Evolutionary conservation across 2,329 filamentous ascomycete species (phyloP).

Genomic region (Fusarium sp.): DNA sequence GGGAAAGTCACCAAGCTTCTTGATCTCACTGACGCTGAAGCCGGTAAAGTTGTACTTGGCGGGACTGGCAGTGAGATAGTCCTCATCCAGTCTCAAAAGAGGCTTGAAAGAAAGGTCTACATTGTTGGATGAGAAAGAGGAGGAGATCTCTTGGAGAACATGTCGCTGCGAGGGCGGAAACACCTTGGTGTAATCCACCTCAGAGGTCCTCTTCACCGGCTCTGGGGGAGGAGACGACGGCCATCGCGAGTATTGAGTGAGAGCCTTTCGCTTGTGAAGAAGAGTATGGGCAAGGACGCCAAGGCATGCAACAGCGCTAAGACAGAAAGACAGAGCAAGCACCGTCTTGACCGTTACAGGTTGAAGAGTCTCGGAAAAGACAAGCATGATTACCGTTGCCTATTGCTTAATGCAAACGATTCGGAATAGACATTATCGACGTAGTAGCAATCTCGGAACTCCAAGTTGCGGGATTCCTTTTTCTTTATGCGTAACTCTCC

Average conservation of each 20-base stretch:
- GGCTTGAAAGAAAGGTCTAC: slow-evolving; percentile 35
- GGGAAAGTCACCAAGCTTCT: slow-evolving; percentile 79
- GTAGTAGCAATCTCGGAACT: not conserved
- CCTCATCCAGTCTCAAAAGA: slow-evolving; percentile 49
- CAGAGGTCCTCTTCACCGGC: slow-evolving; percentile 25
- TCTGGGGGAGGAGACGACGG: slow-evolving; percentile 21
- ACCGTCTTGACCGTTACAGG: slow-evolving; percentile 11
- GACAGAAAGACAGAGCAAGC: slow-evolving; percentile 11
- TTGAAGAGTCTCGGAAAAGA: slow-evolving; percentile 21
- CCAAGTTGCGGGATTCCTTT: slow-evolving; percentile 15
- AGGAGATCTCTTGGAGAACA: slow-evolving; percentile 21
- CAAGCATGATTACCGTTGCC: slow-evolving; percentile 21
- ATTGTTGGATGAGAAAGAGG: not conserved
- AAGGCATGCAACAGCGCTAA: slow-evolving; percentile 21
- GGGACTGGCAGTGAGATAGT: slow-evolving; percentile 49
- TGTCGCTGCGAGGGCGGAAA: slow-evolving; percentile 45
- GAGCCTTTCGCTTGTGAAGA: slow-evolving; percentile 34
- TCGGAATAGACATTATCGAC: not conserved
- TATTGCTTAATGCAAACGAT: not conserved
- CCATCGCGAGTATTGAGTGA: slow-evolving; percentile 21
- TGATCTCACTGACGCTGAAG: slow-evolving; percentile 77
- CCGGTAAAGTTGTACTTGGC: slow-evolving; percentile 72
- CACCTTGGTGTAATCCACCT: slow-evolving; percentile 40
- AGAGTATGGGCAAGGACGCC: slow-evolving; percentile 27
- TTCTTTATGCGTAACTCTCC: slow-evolving; percentile 26